Evolutionary conservation across 1,139 yeast genomes (phyloP).

Genomic region (Torulaspora globosa): DNA sequence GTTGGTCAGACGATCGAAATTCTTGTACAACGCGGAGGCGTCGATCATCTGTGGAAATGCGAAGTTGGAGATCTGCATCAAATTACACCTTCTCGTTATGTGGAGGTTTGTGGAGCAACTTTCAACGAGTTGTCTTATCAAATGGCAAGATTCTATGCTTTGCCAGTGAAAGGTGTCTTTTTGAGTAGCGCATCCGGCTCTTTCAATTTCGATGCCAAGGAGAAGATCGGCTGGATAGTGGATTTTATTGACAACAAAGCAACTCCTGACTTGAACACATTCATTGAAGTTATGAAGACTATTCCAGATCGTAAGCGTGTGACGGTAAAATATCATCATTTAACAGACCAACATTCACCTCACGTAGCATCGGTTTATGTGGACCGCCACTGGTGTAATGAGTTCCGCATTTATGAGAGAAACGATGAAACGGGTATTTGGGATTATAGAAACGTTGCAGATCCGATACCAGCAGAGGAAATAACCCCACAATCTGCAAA

Average conservation of each 20-base stretch:
- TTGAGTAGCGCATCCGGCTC: slow-evolving; percentile 77
- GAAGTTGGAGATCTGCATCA: slow-evolving; percentile 70
- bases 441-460: slow-evolving; percentile 73
- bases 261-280: slow-evolving; percentile 66
- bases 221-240: slow-evolving; percentile 67
- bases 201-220: slow-evolving; percentile 58
- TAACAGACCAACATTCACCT: slow-evolving; percentile 75
- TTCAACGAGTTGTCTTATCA: slow-evolving; percentile 85
- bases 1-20: slow-evolving; percentile 60
- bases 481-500: slow-evolving; percentile 59
- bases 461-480: slow-evolving; percentile 53
- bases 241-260: slow-evolving; percentile 74
- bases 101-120: slow-evolving; percentile 81
- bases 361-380: slow-evolving; percentile 58
- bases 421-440: slow-evolving; percentile 82
- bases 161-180: slow-evolving; percentile 81
- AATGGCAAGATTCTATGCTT: slow-evolving; percentile 77
- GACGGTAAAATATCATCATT: slow-evolving; percentile 68
- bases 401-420: slow-evolving; percentile 68
- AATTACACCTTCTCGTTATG: slow-evolving; percentile 76
- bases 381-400: slow-evolving; percentile 81
- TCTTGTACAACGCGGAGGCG: slow-evolving; percentile 72
- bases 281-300: slow-evolving; percentile 69
- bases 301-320: slow-evolving; percentile 78
- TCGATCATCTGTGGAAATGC: slow-evolving; percentile 48